These are phyloP conservation scores for Penicillium maclennaniae DNA, from an alignment of 495 filamentous ascomycete genomes.

Conservation along the genomic window DNA sequence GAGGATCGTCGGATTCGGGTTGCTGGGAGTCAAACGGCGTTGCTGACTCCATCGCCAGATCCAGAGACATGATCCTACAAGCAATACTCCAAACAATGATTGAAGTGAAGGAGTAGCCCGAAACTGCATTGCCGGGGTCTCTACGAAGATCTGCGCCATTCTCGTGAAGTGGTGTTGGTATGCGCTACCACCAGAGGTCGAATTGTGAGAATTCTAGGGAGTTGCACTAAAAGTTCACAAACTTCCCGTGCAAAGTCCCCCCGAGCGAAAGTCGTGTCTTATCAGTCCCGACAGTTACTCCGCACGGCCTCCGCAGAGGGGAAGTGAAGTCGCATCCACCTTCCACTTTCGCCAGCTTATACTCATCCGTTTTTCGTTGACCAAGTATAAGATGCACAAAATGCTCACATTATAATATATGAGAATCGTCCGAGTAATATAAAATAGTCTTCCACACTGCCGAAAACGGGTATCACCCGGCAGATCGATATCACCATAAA, in stretches of 20 bases:
- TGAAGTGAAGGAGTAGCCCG: too few species aligned
- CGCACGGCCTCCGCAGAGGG: conserved; percentile 7
- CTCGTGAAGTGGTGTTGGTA: too few species aligned
- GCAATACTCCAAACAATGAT: neutral
- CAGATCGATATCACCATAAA: neutral
- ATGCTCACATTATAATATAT: conserved; percentile 1
- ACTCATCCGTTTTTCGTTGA: neutral
- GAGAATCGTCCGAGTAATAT: neutral
- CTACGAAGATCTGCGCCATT: too few species aligned
- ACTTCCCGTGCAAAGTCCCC: too few species aligned
- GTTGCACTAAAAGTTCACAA: too few species aligned
- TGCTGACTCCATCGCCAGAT: neutral
- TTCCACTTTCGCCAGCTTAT: neutral
- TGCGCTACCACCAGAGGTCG: too few species aligned
- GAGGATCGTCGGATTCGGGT: neutral
- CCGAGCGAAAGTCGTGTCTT: too few species aligned
- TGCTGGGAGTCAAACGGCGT: neutral
- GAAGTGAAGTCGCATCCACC: neutral
- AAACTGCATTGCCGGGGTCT: too few species aligned
- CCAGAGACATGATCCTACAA: neutral
- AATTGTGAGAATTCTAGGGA: too few species aligned
- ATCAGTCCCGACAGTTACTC: conserved; percentile 1
- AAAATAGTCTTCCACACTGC: neutral
- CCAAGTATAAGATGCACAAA: neutral
- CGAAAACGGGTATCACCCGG: neutral